These are phyloP conservation scores for Kluyveromyces wickerhamii DNA, from an alignment of 805 yeast genomes.

Conservation along the genomic window DNA sequence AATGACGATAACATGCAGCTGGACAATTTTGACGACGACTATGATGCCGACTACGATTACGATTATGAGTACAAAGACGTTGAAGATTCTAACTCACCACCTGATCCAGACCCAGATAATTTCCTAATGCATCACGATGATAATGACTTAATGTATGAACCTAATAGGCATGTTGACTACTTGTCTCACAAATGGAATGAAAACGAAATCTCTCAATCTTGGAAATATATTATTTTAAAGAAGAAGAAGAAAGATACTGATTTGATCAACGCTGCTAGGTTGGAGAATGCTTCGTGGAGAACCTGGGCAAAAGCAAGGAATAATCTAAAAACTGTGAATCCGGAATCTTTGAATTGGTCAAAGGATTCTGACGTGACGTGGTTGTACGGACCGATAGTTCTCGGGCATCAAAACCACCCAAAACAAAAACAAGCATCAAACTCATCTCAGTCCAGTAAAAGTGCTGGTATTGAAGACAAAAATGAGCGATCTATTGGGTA, in stretches of 20 bases:
- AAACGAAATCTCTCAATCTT: constrained; percentile 82
- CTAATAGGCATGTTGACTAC: constrained; percentile 89
- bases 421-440: constrained; percentile 12
- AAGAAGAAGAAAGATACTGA: constrained; percentile 49
- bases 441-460: constrained; percentile 4
- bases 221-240: constrained; percentile 85
- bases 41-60: constrained; percentile 9
- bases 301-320: constrained; percentile 94
- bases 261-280: constrained; percentile 71
- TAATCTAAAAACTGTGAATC: constrained; percentile 72
- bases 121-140: constrained; percentile 66
- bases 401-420: neutral
- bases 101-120: constrained; percentile 25
- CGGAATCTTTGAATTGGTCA: constrained; percentile 90
- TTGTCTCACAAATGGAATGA: constrained; percentile 95
- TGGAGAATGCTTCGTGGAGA: constrained; percentile 93
- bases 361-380: constrained; percentile 96
- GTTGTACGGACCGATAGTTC: constrained; percentile 80
- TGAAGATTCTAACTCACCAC: constrained; percentile 30
- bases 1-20: constrained; percentile 8
- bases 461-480: constrained; percentile 8
- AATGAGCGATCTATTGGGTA: constrained; percentile 26
- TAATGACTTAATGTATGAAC: constrained; percentile 68
- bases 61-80: constrained; percentile 7
- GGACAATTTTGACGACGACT: constrained; percentile 5